Base-by-base conservation (phyloP, 306 rosid species). In the Castanea sativa region DNA sequence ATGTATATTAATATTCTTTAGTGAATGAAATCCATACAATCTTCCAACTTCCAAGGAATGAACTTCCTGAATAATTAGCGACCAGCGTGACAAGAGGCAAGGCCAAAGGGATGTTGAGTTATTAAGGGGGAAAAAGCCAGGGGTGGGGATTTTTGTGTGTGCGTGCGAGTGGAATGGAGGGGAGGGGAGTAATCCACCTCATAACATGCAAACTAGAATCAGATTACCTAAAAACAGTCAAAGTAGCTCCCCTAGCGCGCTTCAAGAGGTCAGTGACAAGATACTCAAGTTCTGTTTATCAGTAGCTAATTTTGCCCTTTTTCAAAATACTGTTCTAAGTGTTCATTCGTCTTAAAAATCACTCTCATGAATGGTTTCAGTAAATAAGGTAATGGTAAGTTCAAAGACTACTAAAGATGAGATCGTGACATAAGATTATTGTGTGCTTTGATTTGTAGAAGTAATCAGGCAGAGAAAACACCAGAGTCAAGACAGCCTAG, bases 121-220 rank as follows among this genome's bases (percentile, higher is more conserved):
- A 29, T 29, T 10, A 14, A 30, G 70, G 43, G 35, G 41, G 6
- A 6, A 64, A 64, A 64, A 7, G 43, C 41, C 2, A 15, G 0
- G 41, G 70, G 7, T n/a, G 18, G 13, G 35, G 18, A 3, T 49
- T 41, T 41, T 41, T 41, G 45, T 41, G 45, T 41, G 45, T 2
- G 12, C 0, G 3, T 2, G 30, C 1, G 3, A 0, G 45, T 41
- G 11, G 11, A 41, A 41, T 41, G 0, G 3, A 41, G 45, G 45
- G 45, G 45, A 8, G 45, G 45, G 45, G 12, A 41, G 41, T 41
- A 41, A 64, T 64, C 70, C 16, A 64, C 41, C 41, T 64, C 20
- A 64, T 15, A 16, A 60, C 20, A 30, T 64, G 43, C 13, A 64
- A 29, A 14, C 32, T 25, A 59, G 16, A 23, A 59, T 59, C 67